Percentiles rank a stretch among this genome's conserved stretches.
These are phyloP conservation scores for Syzygium grande DNA, from an alignment of 345 rosid genomes.

Conservation along the genomic window DNA sequence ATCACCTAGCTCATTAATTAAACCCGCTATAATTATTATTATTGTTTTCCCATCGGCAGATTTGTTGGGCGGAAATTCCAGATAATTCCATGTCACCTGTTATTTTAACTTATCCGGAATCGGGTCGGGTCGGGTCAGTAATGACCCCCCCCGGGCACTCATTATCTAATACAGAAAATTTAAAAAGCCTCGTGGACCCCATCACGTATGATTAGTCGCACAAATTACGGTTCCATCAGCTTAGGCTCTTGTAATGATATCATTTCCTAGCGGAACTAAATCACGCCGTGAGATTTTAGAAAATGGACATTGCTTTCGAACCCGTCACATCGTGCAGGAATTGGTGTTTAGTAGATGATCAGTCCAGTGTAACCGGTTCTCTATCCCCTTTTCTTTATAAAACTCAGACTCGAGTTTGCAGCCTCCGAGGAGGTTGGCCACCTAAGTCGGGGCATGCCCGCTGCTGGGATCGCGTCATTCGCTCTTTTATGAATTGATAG, in stretches of 20 bases:
- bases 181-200: not conserved
- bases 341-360: not conserved
- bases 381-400: not conserved
- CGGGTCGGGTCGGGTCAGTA: not conserved
- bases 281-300: not conserved
- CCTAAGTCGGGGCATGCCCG: not conserved
- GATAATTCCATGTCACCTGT: not conserved
- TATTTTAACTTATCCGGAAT: not conserved
- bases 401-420: not conserved
- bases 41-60: not conserved
- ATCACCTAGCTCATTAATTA: not conserved
- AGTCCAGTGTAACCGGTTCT: not conserved
- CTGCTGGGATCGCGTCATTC: rapidly evolving
- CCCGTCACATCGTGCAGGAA: not conserved
- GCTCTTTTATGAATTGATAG: not conserved
- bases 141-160: not conserved
- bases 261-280: not conserved
- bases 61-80: not conserved
- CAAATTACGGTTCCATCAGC: not conserved
- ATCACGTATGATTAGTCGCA: not conserved
- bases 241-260: not conserved
- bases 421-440: not conserved
- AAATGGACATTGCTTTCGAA: not conserved
- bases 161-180: not conserved
- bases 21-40: not conserved